Base-by-base conservation (phyloP, 2,329 filamentous ascomycete genomes). In the Pyrenochaeta sp. region DNA sequence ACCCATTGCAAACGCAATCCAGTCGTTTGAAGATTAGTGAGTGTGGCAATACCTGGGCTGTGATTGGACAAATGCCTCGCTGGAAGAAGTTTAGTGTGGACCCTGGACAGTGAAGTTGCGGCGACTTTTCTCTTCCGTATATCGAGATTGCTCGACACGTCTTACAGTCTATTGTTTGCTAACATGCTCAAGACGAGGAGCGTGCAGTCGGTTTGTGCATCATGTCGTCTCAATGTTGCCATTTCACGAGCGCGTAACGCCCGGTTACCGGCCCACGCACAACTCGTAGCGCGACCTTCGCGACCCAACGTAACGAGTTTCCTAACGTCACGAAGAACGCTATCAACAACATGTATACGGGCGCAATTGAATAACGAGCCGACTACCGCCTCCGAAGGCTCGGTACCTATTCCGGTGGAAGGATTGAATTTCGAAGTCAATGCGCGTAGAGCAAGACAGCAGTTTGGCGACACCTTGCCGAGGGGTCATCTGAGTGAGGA, bases 381-480 rank as follows among this genome's bases (percentile, higher is more conserved):
- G 4, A 15, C 36, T 14, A 21, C 47, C 9, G 23, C 29, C 11
- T 40, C 45, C 7, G 39, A 52, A n/a, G 53, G 52, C 1, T 11
- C 29, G 33, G 43, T 57, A 9, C 32, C 56, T 4, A 51, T 64
- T 10, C 51, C 62, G n/a, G 51, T 49, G 12, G 64, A 72, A 45
- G 62, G 63, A 7, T 21, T 70, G n/a, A 68, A 55, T 4, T 79
- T 85, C 49, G 89, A 91, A 69, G 79, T 80, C 10, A 78, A 88
- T 7, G 91, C 91, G 29, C 85, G 90, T 50, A 82, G 86, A 62
- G 89, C 91, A 31, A 86, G 89, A 65, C 88, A 91, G 59, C 82
- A 85, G 7, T 96, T 92, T 73, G 89, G 92, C 56, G 88, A 95
- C 67, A 87, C 83, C 0, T 76, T 97, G 20, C 93, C 93, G 0